Evolutionary conservation across 2,329 filamentous ascomycete genomes (phyloP).

Genomic region (Talaromyces sp.): DNA sequence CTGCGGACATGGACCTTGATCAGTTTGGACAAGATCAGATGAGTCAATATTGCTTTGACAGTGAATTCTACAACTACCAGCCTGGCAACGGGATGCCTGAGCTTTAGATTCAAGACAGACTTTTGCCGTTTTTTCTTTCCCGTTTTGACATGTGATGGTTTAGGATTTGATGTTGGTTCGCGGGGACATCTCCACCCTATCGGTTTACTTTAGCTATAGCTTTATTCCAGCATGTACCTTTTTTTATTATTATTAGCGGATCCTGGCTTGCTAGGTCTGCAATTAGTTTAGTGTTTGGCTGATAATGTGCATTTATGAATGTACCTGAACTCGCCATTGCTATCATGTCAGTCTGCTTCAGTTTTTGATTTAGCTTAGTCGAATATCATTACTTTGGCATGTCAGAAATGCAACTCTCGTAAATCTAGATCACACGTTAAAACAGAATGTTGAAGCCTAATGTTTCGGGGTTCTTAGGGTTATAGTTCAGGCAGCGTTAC

Average conservation of each 20-base stretch:
- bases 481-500: background rate
- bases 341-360: background rate
- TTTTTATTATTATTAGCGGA: background rate
- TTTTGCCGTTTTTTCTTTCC: background rate
- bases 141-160: background rate
- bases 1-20: slow-evolving; percentile 9
- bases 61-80: slow-evolving; percentile 4
- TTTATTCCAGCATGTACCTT: background rate
- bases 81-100: slow-evolving; percentile 1
- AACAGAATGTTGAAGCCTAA: background rate
- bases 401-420: background rate
- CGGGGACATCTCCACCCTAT: background rate
- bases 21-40: slow-evolving; percentile 8
- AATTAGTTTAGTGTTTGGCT: background rate
- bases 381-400: background rate
- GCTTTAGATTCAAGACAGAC: background rate
- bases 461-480: too few species aligned
- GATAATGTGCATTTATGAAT: background rate
- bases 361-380: background rate
- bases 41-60: slow-evolving; percentile 10
- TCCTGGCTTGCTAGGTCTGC: background rate
- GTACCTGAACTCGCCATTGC: background rate
- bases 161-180: background rate
- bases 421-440: background rate
- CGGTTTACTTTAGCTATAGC: background rate